Base-by-base conservation (phyloP, 495 filamentous ascomycete genomes). In the Penicillium steckii region DNA sequence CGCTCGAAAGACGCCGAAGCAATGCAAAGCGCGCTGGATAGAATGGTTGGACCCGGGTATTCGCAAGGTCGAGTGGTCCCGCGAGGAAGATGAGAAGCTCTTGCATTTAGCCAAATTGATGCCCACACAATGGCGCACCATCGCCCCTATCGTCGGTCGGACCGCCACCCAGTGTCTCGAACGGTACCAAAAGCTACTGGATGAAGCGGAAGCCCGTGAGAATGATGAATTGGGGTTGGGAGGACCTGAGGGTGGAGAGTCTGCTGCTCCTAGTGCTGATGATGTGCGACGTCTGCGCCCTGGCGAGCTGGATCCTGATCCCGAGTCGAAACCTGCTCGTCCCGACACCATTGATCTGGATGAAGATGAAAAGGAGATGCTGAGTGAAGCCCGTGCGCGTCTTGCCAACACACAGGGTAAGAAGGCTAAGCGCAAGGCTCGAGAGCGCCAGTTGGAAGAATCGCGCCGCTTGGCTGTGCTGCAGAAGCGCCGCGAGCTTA, bases 361-460 rank as follows among this genome's bases (percentile, higher is more conserved):
- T 63, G 94, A 98, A 73, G 94, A 97, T 64, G 95, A 98, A 69
- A 97, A 97, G 75, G 95, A 97, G 67, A 97, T 97, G 94, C 74
- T 98, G 59, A 96, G 91, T 68, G 94, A 98, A 72, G 94, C 94
- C 46, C 89, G 94, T 61, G 94, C 94, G 50, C 88, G 94, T 72
- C 76, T 98, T 49, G 94, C 95, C 30, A 98, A 98, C 60, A 97
- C 93, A 27, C 92, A 97, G 69, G 94, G 94, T 67, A 97, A 98
- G 74, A 98, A 98, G 77, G 95, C 94, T 5, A 98, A 98, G 79
- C 82, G 94, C 48, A 98, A 98, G 77, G 95, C 94, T 42, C 81
- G 94, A 58, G 94, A 98, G 68, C 79, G 94, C 53, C 93, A 97
- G 68, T 80, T 97, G 50, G 95, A 97, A 66, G 95, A 97, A 69